phyloP scores from a whole-genome alignment of 192 early-diverging fungal genomes.

The Oehlia diaphana region DNA sequence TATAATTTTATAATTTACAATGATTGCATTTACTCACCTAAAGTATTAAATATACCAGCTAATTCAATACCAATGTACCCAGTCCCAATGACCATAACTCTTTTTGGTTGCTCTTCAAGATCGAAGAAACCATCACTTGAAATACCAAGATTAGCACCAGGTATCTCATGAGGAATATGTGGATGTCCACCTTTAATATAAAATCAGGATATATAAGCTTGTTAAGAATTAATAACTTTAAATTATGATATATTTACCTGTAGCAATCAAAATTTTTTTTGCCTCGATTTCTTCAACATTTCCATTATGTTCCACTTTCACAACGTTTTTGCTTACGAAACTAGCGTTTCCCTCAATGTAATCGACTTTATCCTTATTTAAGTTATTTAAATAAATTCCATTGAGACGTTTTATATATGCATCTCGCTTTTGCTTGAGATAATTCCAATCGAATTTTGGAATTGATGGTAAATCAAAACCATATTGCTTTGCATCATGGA shows the following conservation, averaged over 20 bases:
- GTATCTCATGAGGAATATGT: conserved; percentile 68
- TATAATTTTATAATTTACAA: neutral
- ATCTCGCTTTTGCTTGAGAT: conserved; percentile 89
- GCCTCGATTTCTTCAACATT: conserved; percentile 59
- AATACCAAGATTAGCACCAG: conserved; percentile 87
- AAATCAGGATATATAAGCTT: neutral
- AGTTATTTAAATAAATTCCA: conserved; percentile 92
- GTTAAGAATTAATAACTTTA: conserved; percentile 30
- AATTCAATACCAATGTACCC: conserved; percentile 98
- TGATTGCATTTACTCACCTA: conserved; percentile 53
- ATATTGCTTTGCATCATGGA: conserved; percentile 88
- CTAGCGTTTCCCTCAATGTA: conserved; percentile 82
- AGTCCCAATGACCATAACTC: conserved; percentile 84
- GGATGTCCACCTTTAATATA: conserved; percentile 60
- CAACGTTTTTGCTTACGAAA: conserved; percentile 72
- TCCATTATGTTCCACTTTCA: conserved; percentile 28
- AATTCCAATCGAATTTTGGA: conserved; percentile 72
- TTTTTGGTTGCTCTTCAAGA: conserved; percentile 86
- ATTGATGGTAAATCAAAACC: conserved; percentile 71
- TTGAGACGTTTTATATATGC: conserved; percentile 96
- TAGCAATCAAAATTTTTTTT: conserved; percentile 91
- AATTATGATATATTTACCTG: conserved; percentile 46
- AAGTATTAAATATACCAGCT: conserved; percentile 86
- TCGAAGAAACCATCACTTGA: conserved; percentile 96
- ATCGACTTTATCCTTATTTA: conserved; percentile 83